A percentile compares a stretch with the other conserved stretches of the same genome.
phyloP scores from a whole-genome alignment of 805 yeast species.

The Wickerhamiella siamensis region DNA sequence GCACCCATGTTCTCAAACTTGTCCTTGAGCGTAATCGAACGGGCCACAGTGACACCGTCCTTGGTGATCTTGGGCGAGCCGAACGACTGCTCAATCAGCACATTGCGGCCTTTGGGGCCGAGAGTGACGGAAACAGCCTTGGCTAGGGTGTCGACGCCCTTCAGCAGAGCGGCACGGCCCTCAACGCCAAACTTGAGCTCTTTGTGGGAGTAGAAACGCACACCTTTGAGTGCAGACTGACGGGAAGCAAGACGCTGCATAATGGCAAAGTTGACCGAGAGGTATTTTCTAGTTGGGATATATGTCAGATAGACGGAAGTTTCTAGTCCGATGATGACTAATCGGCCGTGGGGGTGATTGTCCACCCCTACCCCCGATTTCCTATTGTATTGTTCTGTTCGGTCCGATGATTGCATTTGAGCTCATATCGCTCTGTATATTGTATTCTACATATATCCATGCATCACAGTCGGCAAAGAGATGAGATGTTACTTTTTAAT shows the following conservation, averaged over 20 bases:
- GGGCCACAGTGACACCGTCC: conserved; percentile 97
- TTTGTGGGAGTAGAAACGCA: conserved; percentile 45
- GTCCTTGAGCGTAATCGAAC: conserved; percentile 65
- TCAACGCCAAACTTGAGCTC: conserved; percentile 94
- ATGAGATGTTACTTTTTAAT: too few species aligned
- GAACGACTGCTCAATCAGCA: conserved; percentile 87
- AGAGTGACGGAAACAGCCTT: conserved; percentile 93
- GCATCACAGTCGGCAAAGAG: too few species aligned
- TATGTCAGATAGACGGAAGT: conserved; percentile 1
- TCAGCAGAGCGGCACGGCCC: conserved; percentile 86
- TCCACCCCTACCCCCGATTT: too few species aligned
- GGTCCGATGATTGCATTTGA: too few species aligned
- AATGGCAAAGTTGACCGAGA: background rate
- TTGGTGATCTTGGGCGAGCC: conserved; percentile 97
- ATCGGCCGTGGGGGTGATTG: too few species aligned
- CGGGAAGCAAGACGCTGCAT: conserved; percentile 7
- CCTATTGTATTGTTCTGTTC: too few species aligned
- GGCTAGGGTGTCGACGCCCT: conserved; percentile 89
- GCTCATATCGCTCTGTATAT: too few species aligned
- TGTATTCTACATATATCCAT: too few species aligned
- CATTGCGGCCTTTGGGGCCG: conserved; percentile 98
- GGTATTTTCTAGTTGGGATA: background rate
- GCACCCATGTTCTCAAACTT: conserved; percentile 96
- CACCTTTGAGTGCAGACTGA: conserved; percentile 16
- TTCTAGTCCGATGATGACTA: background rate